phyloP scores from a whole-genome alignment of 768 basidiomycete species.

The Basidioascus undulatus region DNA sequence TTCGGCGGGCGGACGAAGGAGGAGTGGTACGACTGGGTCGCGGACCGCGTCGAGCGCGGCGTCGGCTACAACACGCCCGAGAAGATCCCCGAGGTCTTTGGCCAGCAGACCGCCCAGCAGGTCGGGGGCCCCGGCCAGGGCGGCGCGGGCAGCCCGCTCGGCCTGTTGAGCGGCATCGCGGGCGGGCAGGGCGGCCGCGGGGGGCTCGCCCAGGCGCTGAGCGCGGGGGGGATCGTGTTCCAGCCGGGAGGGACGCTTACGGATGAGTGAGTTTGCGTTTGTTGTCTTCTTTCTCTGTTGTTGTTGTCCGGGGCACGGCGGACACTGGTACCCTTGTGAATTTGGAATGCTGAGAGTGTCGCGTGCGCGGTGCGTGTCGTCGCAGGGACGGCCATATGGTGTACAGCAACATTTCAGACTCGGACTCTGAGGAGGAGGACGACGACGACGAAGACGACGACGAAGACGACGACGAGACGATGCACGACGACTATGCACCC shows the following conservation, averaged over 20 bases:
- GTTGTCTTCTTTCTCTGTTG: too few relatives aligned
- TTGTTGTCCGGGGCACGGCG: too few relatives aligned
- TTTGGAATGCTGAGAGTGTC: too few relatives aligned
- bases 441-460: constrained; percentile 37
- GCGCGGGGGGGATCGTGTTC: constrained; percentile 41
- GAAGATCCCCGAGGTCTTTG: constrained; percentile 39
- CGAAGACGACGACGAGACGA: constrained; percentile 26
- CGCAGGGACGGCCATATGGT: too few relatives aligned
- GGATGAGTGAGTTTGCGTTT: too few relatives aligned
- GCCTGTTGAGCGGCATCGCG: constrained; percentile 18
- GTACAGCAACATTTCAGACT: too few relatives aligned
- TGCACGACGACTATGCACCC: constrained; percentile 19
- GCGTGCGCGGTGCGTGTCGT: too few relatives aligned
- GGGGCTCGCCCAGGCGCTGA: constrained; percentile 32
- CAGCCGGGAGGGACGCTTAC: constrained; percentile 30
- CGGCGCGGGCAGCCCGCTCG: constrained; percentile 1
- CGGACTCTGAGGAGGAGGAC: constrained; percentile 34
- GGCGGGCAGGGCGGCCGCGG: constrained; percentile 20
- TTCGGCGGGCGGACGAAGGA: constrained; percentile 67
- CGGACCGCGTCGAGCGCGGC: constrained; percentile 46
- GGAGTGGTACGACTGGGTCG: constrained; percentile 80
- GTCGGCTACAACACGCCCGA: constrained; percentile 59
- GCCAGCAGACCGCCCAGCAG: constrained; percentile 2
- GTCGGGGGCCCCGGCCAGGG: constrained; percentile 1
- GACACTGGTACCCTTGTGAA: constrained; percentile 36